phyloP scores from a whole-genome alignment of 2,329 filamentous ascomycete species.

The Xylariaceae sp. region DNA sequence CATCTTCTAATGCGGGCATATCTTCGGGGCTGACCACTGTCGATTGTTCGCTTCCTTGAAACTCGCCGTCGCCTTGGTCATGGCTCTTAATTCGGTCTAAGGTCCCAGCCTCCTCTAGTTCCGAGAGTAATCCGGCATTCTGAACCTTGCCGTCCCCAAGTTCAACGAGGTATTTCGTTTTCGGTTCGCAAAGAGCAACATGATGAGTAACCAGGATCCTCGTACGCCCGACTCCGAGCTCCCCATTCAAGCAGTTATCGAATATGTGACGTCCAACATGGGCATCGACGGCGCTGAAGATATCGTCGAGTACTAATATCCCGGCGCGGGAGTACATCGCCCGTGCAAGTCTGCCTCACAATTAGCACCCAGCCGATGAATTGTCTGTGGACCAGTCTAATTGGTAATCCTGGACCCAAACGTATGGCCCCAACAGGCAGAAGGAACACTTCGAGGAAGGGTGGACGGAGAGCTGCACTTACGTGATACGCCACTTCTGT shows the following conservation, averaged over 20 bases:
- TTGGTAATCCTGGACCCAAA: too few species aligned
- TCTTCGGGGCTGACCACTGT: slow-evolving; percentile 51
- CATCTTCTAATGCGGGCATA: slow-evolving; percentile 33
- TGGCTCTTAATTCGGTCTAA: slow-evolving; percentile 51
- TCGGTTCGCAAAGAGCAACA: slow-evolving; percentile 61
- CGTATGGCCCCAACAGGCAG: too few species aligned
- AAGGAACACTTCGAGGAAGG: neutral
- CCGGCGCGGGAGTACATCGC: slow-evolving; percentile 73
- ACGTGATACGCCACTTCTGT: slow-evolving; percentile 72
- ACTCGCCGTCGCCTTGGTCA: slow-evolving; percentile 39
- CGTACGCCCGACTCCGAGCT: slow-evolving; percentile 61
- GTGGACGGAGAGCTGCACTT: slow-evolving; percentile 8
- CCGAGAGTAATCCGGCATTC: slow-evolving; percentile 56
- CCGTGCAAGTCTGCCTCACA: slow-evolving; percentile 52
- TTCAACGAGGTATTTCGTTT: slow-evolving; percentile 66
- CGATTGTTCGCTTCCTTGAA: slow-evolving; percentile 39
- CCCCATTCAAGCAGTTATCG: slow-evolving; percentile 65
- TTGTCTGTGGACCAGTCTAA: too few species aligned
- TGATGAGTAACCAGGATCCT: slow-evolving; percentile 77
- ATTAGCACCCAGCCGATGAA: too few species aligned
- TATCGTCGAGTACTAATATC: slow-evolving; percentile 72
- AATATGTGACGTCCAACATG: slow-evolving; percentile 75
- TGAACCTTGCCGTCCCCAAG: slow-evolving; percentile 61
- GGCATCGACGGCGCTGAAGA: slow-evolving; percentile 76
- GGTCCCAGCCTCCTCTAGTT: slow-evolving; percentile 51